Percentiles rank a stretch among this genome's conserved stretches.
Evolutionary conservation across 192 early-diverging fungal species (phyloP).

Genomic region (Gryganskiella cystojenkinii): DNA sequence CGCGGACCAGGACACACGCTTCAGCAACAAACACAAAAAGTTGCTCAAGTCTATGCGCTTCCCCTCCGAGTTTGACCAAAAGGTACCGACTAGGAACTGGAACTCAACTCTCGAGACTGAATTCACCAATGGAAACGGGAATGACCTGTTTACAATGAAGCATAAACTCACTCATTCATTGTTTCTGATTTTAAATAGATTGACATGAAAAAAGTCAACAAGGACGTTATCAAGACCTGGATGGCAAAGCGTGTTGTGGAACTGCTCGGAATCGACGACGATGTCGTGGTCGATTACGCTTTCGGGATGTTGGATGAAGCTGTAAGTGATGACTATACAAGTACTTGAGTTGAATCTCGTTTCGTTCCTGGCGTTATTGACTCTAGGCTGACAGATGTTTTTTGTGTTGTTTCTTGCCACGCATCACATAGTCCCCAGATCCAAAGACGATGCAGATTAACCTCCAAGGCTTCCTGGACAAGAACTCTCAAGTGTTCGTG

Average conservation of each 20-base stretch:
- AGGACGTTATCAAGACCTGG: slow-evolving; percentile 91
- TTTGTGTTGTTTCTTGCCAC: not conserved
- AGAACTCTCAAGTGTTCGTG: slow-evolving; percentile 83
- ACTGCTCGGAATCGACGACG: slow-evolving; percentile 93
- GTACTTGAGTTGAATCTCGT: not conserved
- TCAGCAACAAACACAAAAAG: slow-evolving; percentile 87
- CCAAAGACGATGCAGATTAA: slow-evolving; percentile 94
- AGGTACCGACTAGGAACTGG: too few species aligned
- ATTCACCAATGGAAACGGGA: too few species aligned
- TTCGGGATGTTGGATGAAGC: slow-evolving; percentile 83
- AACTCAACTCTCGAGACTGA: too few species aligned
- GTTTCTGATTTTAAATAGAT: slow-evolving; percentile 60
- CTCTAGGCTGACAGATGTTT: too few species aligned
- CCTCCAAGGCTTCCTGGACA: slow-evolving; percentile 93
- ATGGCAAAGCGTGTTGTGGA: slow-evolving; percentile 76
- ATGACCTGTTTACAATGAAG: too few species aligned
- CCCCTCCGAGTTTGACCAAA: slow-evolving; percentile 78
- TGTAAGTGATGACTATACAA: slow-evolving; percentile 48
- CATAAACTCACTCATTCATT: not conserved
- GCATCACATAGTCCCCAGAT: slow-evolving; percentile 70
- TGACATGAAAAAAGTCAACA: slow-evolving; percentile 89
- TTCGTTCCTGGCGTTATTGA: not conserved
- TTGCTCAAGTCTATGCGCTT: slow-evolving; percentile 83
- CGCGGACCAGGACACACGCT: slow-evolving; percentile 81
- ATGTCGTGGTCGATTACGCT: slow-evolving; percentile 90